phyloP scores from a whole-genome alignment of 139 green algal species.

The Chlamydomonas incerta region DNA sequence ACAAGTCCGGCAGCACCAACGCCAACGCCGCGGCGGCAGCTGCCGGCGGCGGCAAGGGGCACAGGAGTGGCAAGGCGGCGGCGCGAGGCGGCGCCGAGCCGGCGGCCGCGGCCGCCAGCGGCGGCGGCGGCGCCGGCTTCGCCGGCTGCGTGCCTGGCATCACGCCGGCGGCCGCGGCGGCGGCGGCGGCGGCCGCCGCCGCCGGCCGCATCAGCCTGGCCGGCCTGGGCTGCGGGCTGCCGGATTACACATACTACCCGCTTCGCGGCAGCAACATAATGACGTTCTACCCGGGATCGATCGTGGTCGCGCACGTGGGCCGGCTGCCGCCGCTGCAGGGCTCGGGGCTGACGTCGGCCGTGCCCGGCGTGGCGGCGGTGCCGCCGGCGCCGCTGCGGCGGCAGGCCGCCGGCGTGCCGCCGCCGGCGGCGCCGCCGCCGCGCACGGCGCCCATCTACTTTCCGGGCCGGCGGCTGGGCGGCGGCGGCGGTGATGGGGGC shows the following conservation, averaged over 20 bases:
- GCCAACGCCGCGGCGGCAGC: too few relatives aligned
- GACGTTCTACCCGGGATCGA: conserved; percentile 26
- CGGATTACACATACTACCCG: conserved; percentile 33
- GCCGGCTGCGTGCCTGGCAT: neutral
- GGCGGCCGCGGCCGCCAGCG: too few relatives aligned
- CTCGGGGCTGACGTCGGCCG: neutral
- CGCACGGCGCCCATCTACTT: neutral
- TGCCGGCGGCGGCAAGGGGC: too few relatives aligned
- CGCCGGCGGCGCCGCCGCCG: conserved; percentile 2
- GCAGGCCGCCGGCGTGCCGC: conserved; percentile 2
- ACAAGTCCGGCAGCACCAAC: too few relatives aligned
- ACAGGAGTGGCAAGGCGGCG: neutral
- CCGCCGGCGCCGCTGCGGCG: conserved; percentile 14
- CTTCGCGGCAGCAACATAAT: conserved; percentile 38
- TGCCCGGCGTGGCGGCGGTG: conserved; percentile 18
- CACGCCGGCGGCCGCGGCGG: conserved; percentile 3
- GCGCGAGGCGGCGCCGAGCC: neutral
- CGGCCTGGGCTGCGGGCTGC: conserved; percentile 10
- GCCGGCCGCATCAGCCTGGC: conserved; percentile 10
- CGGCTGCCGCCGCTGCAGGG: neutral
- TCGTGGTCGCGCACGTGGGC: conserved; percentile 26
- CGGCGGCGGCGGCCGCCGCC: conserved; percentile 16
- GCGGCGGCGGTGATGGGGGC: neutral
- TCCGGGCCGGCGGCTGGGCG: neutral
- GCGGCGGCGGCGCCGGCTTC: too few relatives aligned